Conservation (phyloP, 139 green algal species). For the Coelastrella sp. region DNA sequence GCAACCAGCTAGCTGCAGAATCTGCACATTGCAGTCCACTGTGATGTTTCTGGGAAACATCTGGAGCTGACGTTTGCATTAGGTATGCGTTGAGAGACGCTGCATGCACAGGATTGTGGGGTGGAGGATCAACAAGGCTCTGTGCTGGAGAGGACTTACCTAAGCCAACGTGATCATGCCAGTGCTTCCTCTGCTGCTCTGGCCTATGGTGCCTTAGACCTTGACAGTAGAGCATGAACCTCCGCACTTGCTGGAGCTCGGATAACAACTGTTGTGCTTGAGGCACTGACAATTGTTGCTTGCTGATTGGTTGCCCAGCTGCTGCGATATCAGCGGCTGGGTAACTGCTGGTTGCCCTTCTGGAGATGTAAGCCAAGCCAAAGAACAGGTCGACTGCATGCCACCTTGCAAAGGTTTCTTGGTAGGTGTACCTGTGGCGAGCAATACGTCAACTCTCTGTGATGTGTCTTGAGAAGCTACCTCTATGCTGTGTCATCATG, state of each 20-base stretch:
- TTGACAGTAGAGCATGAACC: constrained; percentile 83
- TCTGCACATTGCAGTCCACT: too few species aligned
- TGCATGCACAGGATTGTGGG: too few species aligned
- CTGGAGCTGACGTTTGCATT: too few species aligned
- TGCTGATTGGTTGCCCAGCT: not conserved
- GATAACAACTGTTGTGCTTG: constrained; percentile 50
- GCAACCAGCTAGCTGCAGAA: too few species aligned
- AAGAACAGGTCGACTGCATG: constrained; percentile 86
- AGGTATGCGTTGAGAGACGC: too few species aligned
- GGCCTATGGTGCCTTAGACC: constrained; percentile 70
- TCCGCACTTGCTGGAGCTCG: constrained; percentile 66
- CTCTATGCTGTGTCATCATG: too few species aligned
- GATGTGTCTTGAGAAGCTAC: too few species aligned
- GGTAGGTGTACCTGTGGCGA: constrained; percentile 46
- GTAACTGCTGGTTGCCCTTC: constrained; percentile 61
- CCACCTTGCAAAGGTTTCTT: constrained; percentile 84
- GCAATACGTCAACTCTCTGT: too few species aligned
- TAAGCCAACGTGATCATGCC: constrained; percentile 30
- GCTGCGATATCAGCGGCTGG: constrained; percentile 75
- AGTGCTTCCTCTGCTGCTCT: constrained; percentile 62
- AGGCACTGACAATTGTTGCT: not conserved
- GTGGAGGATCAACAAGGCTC: too few species aligned
- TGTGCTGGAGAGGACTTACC: not conserved
- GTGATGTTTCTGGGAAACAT: too few species aligned
- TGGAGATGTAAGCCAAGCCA: constrained; percentile 82